Evolutionary conservation across 805 yeast species (phyloP).

Genomic region (Aciculoconidium aculeatum): DNA sequence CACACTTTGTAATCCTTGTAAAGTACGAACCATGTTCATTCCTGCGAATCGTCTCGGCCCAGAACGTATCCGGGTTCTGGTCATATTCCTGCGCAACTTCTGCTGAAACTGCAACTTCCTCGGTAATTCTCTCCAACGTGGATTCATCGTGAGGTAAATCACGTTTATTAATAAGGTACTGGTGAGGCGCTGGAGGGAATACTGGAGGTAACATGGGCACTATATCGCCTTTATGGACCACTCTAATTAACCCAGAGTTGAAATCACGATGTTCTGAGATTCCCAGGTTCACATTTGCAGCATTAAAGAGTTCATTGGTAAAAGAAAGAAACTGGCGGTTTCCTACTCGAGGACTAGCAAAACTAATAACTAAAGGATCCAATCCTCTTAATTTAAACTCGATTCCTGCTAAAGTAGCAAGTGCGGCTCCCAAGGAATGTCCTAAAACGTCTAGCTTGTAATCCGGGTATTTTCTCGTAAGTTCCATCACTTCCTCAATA

Average conservation of each 20-base stretch:
- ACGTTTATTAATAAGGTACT: constrained; percentile 39
- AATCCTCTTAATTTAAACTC: constrained; percentile 53
- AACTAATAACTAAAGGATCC: constrained; percentile 50
- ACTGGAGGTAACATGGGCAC: constrained; percentile 58
- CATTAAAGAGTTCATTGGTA: constrained; percentile 46
- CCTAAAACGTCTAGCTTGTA: constrained; percentile 56
- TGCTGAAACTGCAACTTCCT: neutral
- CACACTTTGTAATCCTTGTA: constrained; percentile 26
- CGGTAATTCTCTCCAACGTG: constrained; percentile 2
- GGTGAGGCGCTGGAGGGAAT: constrained; percentile 45
- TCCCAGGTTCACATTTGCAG: constrained; percentile 18
- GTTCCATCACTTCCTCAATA: constrained; percentile 26
- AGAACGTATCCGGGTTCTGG: constrained; percentile 9
- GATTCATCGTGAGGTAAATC: constrained; percentile 29
- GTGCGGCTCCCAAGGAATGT: constrained; percentile 74
- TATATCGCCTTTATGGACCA: constrained; percentile 51
- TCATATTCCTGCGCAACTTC: constrained; percentile 1
- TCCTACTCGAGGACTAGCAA: constrained; percentile 64
- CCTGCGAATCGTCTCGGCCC: constrained; percentile 19
- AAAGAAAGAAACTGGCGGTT: constrained; percentile 44
- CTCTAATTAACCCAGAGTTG: constrained; percentile 43
- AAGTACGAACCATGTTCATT: constrained; percentile 30
- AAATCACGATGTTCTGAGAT: constrained; percentile 20
- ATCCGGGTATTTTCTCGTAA: constrained; percentile 32
- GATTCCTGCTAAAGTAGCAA: constrained; percentile 56